Evolutionary conservation across 495 filamentous ascomycete species (phyloP).

Genomic region (Glonium stellatum): DNA sequence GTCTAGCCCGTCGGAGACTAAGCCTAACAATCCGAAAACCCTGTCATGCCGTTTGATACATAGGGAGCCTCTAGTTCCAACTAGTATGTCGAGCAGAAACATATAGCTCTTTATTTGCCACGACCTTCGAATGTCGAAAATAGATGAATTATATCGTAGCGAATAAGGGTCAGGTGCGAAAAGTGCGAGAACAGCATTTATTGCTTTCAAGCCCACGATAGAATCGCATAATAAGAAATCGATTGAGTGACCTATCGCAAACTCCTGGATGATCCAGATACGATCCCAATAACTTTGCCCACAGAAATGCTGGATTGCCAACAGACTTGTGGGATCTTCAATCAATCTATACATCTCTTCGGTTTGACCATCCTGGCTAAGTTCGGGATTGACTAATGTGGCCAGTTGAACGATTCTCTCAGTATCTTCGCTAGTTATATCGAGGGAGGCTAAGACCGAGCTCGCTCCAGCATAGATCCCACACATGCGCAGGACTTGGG

Average conservation of each 20-base stretch:
- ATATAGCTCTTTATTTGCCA: neutral
- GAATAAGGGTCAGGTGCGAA: neutral
- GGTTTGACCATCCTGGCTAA: neutral
- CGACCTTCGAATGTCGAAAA: neutral
- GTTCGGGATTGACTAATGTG: neutral
- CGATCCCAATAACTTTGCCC: neutral
- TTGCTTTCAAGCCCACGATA: neutral
- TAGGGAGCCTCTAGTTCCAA: neutral
- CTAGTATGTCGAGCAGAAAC: conserved; percentile 1
- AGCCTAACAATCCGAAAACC: conserved; percentile 1
- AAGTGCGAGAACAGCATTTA: neutral
- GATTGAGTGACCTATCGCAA: neutral
- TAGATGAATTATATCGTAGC: neutral
- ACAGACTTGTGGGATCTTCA: neutral
- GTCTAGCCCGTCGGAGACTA: neutral
- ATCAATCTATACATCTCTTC: neutral
- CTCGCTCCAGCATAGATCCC: neutral
- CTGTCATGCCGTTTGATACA: conserved; percentile 1
- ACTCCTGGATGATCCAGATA: neutral
- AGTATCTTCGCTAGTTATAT: neutral
- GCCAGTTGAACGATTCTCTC: neutral
- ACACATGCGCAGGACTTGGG: neutral
- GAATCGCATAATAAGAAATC: neutral
- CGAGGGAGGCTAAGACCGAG: neutral
- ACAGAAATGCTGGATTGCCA: neutral